Evolutionary conservation across 1,284 basidiomycete species (phyloP).

Genomic region (Apiotrichum sp.): DNA sequence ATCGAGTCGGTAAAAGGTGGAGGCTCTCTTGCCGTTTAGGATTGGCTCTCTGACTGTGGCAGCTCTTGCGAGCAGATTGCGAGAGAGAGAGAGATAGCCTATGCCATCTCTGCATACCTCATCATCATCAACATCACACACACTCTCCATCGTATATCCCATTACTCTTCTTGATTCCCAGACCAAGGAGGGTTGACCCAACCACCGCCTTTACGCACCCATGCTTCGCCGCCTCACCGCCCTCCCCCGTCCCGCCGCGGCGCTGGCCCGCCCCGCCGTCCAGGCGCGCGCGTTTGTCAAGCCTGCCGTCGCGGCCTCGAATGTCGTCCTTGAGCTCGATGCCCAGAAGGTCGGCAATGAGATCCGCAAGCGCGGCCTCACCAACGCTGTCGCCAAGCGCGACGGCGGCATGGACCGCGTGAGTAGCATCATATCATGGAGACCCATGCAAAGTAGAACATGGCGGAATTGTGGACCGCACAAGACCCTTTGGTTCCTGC

Average conservation of each 20-base stretch:
- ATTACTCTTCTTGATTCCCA: not conserved
- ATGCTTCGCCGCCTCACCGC: conserved; percentile 35
- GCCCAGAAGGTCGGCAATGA: conserved; percentile 40
- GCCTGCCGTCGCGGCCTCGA: conserved; percentile 26
- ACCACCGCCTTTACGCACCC: not conserved
- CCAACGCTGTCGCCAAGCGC: conserved; percentile 25
- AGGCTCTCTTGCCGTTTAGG: no score
- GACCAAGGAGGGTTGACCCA: conserved; percentile 11
- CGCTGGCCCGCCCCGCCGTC: conserved; percentile 13
- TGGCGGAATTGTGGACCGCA: no score
- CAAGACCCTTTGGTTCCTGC: no score
- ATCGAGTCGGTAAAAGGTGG: no score
- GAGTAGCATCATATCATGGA: conserved; percentile 9
- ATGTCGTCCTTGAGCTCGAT: conserved; percentile 43
- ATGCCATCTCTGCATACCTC: no score
- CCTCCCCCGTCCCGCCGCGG: conserved; percentile 18
- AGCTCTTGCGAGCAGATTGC: no score
- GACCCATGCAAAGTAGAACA: no score
- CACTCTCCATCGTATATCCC: not conserved
- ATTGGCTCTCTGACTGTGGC: no score
- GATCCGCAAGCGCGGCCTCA: conserved; percentile 44
- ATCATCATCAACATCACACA: no score
- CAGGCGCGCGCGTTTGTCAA: conserved; percentile 20
- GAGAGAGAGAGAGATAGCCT: no score
- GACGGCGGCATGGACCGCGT: conserved; percentile 47